Evolutionary conservation across 139 green algal genomes (phyloP).

Genomic region (Coelastrella sp.): DNA sequence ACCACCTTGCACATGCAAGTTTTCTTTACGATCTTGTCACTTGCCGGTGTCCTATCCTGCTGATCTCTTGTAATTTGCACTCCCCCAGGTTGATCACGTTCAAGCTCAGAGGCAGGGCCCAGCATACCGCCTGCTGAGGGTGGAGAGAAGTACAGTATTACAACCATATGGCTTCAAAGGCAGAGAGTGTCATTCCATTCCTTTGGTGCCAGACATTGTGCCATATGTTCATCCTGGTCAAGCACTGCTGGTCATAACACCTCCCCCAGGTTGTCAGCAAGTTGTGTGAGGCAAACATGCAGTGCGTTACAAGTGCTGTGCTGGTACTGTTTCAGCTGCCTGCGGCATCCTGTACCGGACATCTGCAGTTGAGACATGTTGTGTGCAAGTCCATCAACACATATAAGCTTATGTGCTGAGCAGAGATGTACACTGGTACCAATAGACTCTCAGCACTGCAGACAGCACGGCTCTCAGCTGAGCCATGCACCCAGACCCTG

Average conservation of each 20-base stretch:
- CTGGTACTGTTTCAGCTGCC: background rate
- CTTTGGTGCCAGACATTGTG: slow-evolving; percentile 21
- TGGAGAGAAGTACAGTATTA: background rate
- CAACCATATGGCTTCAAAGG: slow-evolving; percentile 28
- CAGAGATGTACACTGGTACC: too few relatives aligned
- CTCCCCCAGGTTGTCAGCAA: background rate
- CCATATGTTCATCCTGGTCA: background rate
- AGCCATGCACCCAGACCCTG: too few relatives aligned
- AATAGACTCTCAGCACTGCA: too few relatives aligned
- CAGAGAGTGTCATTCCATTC: background rate
- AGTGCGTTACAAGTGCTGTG: too few relatives aligned
- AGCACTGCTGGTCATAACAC: background rate
- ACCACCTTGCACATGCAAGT: background rate
- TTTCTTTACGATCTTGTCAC: too few relatives aligned
- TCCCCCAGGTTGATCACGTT: background rate
- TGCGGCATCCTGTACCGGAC: too few relatives aligned
- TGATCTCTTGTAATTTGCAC: background rate
- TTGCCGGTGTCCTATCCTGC: too few relatives aligned
- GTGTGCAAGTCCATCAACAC: too few relatives aligned
- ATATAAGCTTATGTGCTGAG: too few relatives aligned
- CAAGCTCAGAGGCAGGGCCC: background rate
- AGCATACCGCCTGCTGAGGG: slow-evolving; percentile 13
- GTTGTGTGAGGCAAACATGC: background rate
- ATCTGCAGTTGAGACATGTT: too few relatives aligned
- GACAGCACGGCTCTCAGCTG: too few relatives aligned